Evolutionary conservation across 2,329 filamentous ascomycete species (phyloP), one percentile per base, ranked within the genome.

Genomic region (Beauveria asiatica): DNA sequence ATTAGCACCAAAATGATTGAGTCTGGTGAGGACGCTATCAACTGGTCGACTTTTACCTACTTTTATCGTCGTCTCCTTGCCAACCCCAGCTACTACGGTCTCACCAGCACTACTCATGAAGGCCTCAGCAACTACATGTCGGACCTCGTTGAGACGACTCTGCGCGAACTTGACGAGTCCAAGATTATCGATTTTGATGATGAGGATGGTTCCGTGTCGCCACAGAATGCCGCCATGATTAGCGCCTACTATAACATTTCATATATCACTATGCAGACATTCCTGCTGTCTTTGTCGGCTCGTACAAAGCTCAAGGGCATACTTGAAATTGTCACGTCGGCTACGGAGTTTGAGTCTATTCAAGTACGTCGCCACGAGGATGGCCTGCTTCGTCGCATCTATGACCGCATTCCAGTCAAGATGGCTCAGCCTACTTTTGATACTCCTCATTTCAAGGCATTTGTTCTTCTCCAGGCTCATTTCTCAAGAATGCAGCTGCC

Each of bases 231-330:
- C 2, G 94, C 94, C 66, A 97, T 97, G 90, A 97, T 99, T 70
- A 92, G 90, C 10, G 92, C 94, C 1, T 97, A 99, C 80, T 99
- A 99, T 82, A 97, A 97, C 75, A 96, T 99, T 70, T 97, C 93
- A 6, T 97, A 97, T 76, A 90, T 96, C 73, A 99, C 94, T 3
- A 99, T 99, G 92, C 93, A 99, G 76, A 99, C 94, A 0, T 93
- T 99, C 80, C 80, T 99, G 56, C 80, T 99, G 60, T 99, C 94
- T 16, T 82, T 99, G 51, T 92, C 85, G 59, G 86, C 86, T 46
- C 88, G 88, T 66, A 97, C 92, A 4, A 97, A 96, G 78, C 84
- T 99, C 65, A 99, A 99, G 81, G 92, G 92, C 51, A 92, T 99
- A 48, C 80, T 99, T 59, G 94, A 99, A 74, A 97, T 99, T 67